phyloP scores from a whole-genome alignment of 768 basidiomycete genomes.

The Rhodocollybia butyracea region DNA sequence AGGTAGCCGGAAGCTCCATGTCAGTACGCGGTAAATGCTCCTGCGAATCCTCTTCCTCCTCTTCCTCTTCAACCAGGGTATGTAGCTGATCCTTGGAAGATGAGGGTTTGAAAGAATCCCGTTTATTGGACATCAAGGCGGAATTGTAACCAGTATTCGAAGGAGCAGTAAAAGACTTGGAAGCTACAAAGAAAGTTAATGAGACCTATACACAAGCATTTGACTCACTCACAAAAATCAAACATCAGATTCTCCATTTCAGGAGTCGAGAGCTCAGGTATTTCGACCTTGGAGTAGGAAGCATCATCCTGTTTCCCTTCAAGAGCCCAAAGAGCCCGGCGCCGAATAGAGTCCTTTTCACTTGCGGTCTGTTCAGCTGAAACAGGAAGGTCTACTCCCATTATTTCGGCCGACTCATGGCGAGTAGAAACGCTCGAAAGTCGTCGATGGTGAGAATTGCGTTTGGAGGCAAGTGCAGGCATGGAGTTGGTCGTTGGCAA shows the following conservation, averaged over 20 bases:
- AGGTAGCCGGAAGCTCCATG: conserved; percentile 14
- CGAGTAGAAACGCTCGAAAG: conserved; percentile 88
- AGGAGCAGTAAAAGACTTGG: conserved; percentile 53
- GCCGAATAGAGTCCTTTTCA: conserved; percentile 76
- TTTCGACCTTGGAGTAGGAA: conserved; percentile 74
- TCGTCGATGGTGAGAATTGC: conserved; percentile 80
- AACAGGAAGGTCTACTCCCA: conserved; percentile 73
- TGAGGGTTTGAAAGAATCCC: conserved; percentile 79
- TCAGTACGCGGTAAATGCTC: conserved; percentile 21
- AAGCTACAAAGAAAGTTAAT: conserved; percentile 28
- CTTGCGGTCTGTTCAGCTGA: conserved; percentile 65
- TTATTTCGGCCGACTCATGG: conserved; percentile 85
- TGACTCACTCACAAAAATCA: conserved; percentile 60
- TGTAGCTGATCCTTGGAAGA: conserved; percentile 74
- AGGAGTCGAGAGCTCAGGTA: conserved; percentile 70
- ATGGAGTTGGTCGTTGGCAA: conserved; percentile 34
- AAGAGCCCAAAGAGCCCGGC: conserved; percentile 80
- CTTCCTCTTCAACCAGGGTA: conserved; percentile 83
- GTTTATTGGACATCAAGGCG: conserved; percentile 52
- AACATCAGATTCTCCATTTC: conserved; percentile 53
- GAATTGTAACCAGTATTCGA: conserved; percentile 40
- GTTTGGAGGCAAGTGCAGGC: conserved; percentile 50
- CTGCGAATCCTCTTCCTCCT: conserved; percentile 74
- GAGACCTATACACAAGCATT: background rate
- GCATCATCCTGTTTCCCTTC: conserved; percentile 80